Evolutionary conservation across 495 filamentous ascomycete species (phyloP).

Genomic region (Jackrogersella minutella): DNA sequence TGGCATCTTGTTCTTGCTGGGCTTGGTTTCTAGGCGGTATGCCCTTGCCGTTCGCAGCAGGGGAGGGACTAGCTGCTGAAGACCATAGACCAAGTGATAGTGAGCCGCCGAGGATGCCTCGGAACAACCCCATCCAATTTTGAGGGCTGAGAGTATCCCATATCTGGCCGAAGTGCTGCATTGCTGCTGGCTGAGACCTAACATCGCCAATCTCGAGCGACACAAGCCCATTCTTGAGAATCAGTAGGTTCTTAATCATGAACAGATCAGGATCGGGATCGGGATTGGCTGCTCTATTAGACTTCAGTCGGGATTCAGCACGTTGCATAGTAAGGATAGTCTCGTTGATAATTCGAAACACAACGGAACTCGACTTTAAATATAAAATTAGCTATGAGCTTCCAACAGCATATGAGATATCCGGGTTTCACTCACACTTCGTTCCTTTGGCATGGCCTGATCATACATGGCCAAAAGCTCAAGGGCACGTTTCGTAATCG

Average conservation of each 20-base stretch:
- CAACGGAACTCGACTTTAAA: slow-evolving; percentile 57
- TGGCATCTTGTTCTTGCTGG: slow-evolving; percentile 64
- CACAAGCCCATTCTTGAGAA: slow-evolving; percentile 89
- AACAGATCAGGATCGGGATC: slow-evolving; percentile 79
- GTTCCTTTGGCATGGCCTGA: slow-evolving; percentile 67
- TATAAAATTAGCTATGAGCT: slow-evolving; percentile 51
- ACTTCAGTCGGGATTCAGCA: slow-evolving; percentile 59
- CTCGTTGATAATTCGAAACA: slow-evolving; percentile 57
- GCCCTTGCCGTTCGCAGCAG: slow-evolving; percentile 26
- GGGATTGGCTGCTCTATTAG: slow-evolving; percentile 53
- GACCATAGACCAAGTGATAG: slow-evolving; percentile 49
- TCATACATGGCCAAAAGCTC: slow-evolving; percentile 87
- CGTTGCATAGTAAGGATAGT: slow-evolving; percentile 59
- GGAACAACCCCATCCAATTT: slow-evolving; percentile 53
- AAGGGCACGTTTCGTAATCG: slow-evolving; percentile 77
- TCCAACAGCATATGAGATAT: slow-evolving; percentile 8
- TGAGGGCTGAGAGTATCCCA: slow-evolving; percentile 72
- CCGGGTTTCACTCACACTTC: slow-evolving; percentile 66
- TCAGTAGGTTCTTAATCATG: slow-evolving; percentile 87
- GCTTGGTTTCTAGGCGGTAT: slow-evolving; percentile 19
- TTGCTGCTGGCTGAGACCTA: slow-evolving; percentile 66
- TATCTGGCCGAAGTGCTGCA: slow-evolving; percentile 75
- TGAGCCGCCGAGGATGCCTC: slow-evolving; percentile 50
- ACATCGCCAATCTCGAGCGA: slow-evolving; percentile 92
- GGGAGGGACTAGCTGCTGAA: slow-evolving; percentile 29